phyloP scores from a whole-genome alignment of 2,329 filamentous ascomycete species.

The Fusarium falciforme region DNA sequence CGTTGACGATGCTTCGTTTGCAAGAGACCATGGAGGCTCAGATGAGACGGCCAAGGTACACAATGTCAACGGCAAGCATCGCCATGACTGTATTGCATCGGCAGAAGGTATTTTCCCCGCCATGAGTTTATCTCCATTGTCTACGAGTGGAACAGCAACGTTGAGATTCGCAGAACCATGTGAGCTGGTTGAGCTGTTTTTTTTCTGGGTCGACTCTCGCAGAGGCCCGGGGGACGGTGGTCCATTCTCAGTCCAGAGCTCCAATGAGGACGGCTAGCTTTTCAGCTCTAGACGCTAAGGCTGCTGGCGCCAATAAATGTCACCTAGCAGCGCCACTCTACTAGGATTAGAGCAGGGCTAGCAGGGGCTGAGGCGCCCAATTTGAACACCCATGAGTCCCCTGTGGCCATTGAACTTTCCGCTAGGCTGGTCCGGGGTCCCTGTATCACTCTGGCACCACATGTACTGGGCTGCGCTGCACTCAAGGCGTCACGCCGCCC shows the following conservation, averaged over 20 bases:
- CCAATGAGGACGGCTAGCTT: slow-evolving; percentile 5
- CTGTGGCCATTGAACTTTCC: slow-evolving; percentile 27
- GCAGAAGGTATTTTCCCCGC: not conserved
- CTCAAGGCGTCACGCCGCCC: not conserved
- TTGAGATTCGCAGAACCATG: not conserved
- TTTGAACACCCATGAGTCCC: slow-evolving; percentile 10
- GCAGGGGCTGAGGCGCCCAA: slow-evolving; percentile 17
- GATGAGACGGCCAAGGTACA: not conserved
- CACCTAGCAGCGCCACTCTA: slow-evolving; percentile 9
- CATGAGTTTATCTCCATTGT: not conserved
- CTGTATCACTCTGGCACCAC: slow-evolving; percentile 4
- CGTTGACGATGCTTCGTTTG: slow-evolving; percentile 11
- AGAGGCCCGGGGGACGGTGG: slow-evolving; percentile 9
- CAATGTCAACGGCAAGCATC: not conserved
- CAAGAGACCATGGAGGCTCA: not conserved
- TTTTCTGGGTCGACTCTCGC: slow-evolving; percentile 3
- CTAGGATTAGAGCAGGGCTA: slow-evolving; percentile 8
- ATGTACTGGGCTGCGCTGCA: not conserved
- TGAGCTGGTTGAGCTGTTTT: slow-evolving; percentile 16
- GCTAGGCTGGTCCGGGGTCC: slow-evolving; percentile 18
- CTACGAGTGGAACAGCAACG: not conserved
- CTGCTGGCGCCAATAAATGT: slow-evolving; percentile 25
- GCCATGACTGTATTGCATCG: not conserved
- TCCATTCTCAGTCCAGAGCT: slow-evolving; percentile 15
- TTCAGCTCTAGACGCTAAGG: slow-evolving; percentile 39